A percentile compares a stretch with the other conserved stretches of the same genome.
Evolutionary conservation across 2,329 filamentous ascomycete genomes (phyloP).

Genomic region (Fusarium proliferatum): DNA sequence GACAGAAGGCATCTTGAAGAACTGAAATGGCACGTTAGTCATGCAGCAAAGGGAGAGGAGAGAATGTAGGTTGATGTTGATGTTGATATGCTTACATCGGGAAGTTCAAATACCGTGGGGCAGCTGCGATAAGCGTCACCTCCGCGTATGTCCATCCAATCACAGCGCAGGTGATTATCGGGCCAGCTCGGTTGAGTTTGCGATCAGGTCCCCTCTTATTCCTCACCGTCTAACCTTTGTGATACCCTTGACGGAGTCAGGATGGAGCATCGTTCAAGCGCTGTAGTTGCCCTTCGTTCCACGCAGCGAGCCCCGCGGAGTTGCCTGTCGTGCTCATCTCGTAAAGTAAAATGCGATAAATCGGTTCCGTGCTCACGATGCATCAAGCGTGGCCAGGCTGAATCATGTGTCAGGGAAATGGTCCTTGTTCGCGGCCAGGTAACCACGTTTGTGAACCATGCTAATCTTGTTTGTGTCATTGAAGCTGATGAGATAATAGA

Average conservation of each 20-base stretch:
- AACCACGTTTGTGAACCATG: neutral
- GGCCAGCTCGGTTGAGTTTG: neutral
- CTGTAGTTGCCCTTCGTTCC: neutral
- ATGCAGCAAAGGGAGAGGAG: neutral
- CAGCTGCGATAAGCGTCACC: neutral
- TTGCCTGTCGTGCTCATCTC: neutral
- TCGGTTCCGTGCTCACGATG: neutral
- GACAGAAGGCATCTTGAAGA: neutral
- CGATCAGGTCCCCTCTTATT: too few species aligned
- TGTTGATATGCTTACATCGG: neutral
- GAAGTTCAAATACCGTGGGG: neutral
- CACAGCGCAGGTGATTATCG: neutral
- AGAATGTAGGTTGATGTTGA: too few species aligned
- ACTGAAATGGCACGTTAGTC: fast-evolving
- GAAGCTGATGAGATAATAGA: neutral
- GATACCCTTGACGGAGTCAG: fast-evolving
- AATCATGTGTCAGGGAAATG: neutral
- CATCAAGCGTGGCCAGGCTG: neutral
- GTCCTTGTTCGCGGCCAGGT: neutral
- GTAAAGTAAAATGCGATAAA: neutral
- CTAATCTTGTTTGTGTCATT: fast-evolving
- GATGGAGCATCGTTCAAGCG: neutral
- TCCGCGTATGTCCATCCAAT: neutral
- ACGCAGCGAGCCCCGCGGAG: neutral
- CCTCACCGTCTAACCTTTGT: too few species aligned